Evolutionary conservation across 2,329 filamentous ascomycete genomes (phyloP), one percentile per base, ranked within the genome.

Genomic region (Penicillium oxalicum): DNA sequence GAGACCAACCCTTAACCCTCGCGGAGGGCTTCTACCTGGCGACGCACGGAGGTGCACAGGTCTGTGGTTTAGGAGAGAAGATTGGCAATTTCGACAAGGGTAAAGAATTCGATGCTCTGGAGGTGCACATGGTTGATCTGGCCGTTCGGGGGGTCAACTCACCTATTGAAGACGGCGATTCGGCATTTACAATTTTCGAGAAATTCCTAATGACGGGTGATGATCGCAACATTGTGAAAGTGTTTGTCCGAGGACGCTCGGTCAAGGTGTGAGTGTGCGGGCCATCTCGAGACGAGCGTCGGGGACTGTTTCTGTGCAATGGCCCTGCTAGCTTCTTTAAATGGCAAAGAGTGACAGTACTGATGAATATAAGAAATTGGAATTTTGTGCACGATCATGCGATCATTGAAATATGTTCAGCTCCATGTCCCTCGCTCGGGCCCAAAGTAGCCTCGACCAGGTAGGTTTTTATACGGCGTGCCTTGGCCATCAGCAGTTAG

Each of bases 161-260:
- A 0, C 74, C 77, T 9, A 57, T 78, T 0, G 76, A 82, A 52
- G 73, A 77, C 0, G 67, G 65, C 0, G 80, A 84, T 44, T 65
- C 65, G 0, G 36, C 67, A 0, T 59, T 63, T 41, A 74, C 67
- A 0, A 66, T 81, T 13, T 78, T 83, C 50, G 79, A 84, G 47
- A 84, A 84, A 68, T 84, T 82, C 50, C 56, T 84, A 28, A 83
- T 84, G 79, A 83, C 80, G 2, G 81, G 79, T 0, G 81, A 84
- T 59, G 82, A 85, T 58, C 70, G 82, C 4, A 84, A 84, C 54
- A 80, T 84, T 44, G 58, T 61, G 0, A 60, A 71, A 18, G 81
- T 84, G 0, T 83, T 72, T 63, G 77, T 83, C 0, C 59, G 64
- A 5, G 80, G 80, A 1, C 62, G 67, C 9, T 62, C 56, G 11